phyloP scores from a whole-genome alignment of 1,139 yeast species.

The Taiozyma onychis region DNA sequence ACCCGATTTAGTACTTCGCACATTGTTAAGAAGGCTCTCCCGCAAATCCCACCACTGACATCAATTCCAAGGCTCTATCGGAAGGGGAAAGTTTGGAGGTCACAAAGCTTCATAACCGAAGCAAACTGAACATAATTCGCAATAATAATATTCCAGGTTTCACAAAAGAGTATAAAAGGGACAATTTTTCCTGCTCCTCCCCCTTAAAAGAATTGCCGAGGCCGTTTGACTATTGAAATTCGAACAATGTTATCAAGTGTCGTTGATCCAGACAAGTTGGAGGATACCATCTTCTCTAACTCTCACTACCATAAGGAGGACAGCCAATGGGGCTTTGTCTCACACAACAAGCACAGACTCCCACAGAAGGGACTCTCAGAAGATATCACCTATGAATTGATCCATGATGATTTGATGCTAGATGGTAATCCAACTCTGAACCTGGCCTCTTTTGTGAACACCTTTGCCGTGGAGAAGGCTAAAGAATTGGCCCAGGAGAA shows the following conservation, averaged over 20 bases:
- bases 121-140: too few relatives aligned
- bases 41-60: too few relatives aligned
- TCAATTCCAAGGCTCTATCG: too few relatives aligned
- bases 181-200: neutral
- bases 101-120: too few relatives aligned
- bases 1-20: too few relatives aligned
- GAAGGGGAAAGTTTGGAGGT: too few relatives aligned
- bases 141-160: too few relatives aligned
- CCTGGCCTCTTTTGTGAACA: conserved; percentile 86
- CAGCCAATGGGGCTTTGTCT: conserved; percentile 14
- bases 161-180: neutral
- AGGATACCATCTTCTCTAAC: conserved; percentile 19
- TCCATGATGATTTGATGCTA: conserved; percentile 67
- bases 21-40: too few relatives aligned
- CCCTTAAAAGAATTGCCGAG: neutral
- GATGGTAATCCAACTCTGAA: conserved; percentile 85
- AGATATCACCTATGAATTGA: conserved; percentile 51
- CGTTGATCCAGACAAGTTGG: conserved; percentile 22
- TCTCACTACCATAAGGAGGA: conserved; percentile 19
- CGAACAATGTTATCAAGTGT: conserved; percentile 18
- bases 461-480: conserved; percentile 51
- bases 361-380: conserved; percentile 52
- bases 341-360: conserved; percentile 41
- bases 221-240: neutral
- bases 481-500: conserved; percentile 56